Conservation (phyloP, 2,329 filamentous ascomycete genomes). For the Aspergillus amoenus region DNA sequence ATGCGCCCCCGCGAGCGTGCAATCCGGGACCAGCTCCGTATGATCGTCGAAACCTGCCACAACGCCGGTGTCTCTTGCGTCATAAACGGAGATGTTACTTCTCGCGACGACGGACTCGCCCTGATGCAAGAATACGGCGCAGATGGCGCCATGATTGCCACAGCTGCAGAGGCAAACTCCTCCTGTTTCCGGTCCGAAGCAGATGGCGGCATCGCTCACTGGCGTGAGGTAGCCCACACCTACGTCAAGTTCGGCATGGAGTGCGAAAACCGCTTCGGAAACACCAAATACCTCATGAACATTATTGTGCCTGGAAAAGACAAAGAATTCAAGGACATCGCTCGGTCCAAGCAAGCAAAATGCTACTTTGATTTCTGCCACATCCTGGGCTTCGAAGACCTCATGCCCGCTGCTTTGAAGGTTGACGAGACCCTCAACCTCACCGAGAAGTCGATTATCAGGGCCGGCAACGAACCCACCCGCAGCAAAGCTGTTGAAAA, state of each 20-base stretch:
- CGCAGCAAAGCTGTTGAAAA: constrained; percentile 32
- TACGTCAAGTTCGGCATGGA: constrained; percentile 74
- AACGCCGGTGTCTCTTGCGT: constrained; percentile 86
- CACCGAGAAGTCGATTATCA: constrained; percentile 24
- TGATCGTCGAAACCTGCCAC: constrained; percentile 78
- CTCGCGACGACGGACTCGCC: constrained; percentile 67
- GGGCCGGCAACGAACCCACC: constrained; percentile 9
- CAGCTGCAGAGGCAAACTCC: constrained; percentile 84
- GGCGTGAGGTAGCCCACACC: constrained; percentile 73
- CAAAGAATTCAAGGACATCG: constrained; percentile 54
- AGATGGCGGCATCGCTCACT: constrained; percentile 69
- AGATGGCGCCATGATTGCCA: constrained; percentile 97
- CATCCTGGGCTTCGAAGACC: constrained; percentile 62
- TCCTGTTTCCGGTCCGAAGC: constrained; percentile 74
- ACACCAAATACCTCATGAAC: constrained; percentile 86
- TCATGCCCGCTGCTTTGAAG: constrained; percentile 63
- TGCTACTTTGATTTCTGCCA: constrained; percentile 70
- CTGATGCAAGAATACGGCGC: constrained; percentile 78
- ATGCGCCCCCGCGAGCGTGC: constrained; percentile 91
- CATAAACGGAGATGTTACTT: constrained; percentile 90
- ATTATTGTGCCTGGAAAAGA: constrained; percentile 84
- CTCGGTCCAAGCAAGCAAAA: constrained; percentile 61
- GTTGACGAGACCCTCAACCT: constrained; percentile 60
- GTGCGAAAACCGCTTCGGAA: constrained; percentile 82
- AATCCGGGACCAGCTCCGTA: constrained; percentile 79